A percentile compares a stretch with the other conserved stretches of the same genome.
phyloP scores from a whole-genome alignment of 2,329 filamentous ascomycete genomes.

The Fusarium hostae region DNA sequence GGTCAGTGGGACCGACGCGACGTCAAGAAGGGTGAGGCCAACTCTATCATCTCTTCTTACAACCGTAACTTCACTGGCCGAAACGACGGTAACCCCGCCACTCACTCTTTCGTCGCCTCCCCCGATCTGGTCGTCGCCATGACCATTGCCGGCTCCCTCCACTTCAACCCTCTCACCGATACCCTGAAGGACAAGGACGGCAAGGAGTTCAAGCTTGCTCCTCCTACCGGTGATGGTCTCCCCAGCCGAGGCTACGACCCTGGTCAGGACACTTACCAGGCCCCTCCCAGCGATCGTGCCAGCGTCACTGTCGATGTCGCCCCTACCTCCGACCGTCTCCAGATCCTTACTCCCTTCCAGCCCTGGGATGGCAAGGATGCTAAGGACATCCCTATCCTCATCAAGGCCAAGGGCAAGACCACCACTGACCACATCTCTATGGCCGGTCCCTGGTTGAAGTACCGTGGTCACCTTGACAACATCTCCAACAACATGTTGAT shows the following conservation, averaged over 20 bases:
- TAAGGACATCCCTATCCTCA: slow-evolving; percentile 85
- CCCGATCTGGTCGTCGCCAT: slow-evolving; percentile 90
- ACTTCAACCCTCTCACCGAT: slow-evolving; percentile 96
- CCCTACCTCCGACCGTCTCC: slow-evolving; percentile 91
- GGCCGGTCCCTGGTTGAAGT: slow-evolving; percentile 97
- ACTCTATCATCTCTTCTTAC: slow-evolving; percentile 98
- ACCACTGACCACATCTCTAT: slow-evolving; percentile 99
- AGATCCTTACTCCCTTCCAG: slow-evolving; percentile 86
- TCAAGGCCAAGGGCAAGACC: slow-evolving; percentile 98
- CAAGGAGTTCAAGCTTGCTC: slow-evolving; percentile 90
- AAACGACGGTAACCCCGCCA: slow-evolving; percentile 95
- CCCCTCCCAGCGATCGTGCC: slow-evolving; percentile 82
- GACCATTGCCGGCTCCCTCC: slow-evolving; percentile 82
- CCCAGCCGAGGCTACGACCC: slow-evolving; percentile 87
- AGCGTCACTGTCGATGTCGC: slow-evolving; percentile 83
- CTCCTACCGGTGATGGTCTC: slow-evolving; percentile 83
- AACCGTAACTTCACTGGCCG: slow-evolving; percentile 99
- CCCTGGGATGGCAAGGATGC: slow-evolving; percentile 95
- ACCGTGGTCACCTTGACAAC: slow-evolving; percentile 98
- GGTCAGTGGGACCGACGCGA: slow-evolving; percentile 95
- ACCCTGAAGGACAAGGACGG: slow-evolving; percentile 93
- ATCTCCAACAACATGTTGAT: slow-evolving; percentile 99
- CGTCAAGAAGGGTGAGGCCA: slow-evolving; percentile 93
- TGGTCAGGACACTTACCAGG: slow-evolving; percentile 94
- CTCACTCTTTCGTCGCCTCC: slow-evolving; percentile 92